Base-by-base conservation (phyloP, 805 yeast species). In the Blastobotrys peoriensis region DNA sequence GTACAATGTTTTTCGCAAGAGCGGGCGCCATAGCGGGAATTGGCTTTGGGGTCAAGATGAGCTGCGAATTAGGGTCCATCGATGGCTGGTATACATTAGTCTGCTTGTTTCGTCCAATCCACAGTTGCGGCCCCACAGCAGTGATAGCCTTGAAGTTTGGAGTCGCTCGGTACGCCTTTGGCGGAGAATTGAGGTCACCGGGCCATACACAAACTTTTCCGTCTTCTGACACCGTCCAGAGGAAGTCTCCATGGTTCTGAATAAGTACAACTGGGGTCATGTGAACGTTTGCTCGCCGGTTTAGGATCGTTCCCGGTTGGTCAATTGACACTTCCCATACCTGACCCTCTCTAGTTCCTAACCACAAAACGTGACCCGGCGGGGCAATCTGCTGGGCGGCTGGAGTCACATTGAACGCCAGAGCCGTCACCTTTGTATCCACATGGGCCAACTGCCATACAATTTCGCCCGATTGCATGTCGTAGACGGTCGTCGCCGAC, bases 201-300 rank as follows among this genome's bases (percentile, higher is more conserved):
- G 50, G 48, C 72, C 72, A 67, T 1, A 62, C 46, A 41, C 59
- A 58, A 1, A 66, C 41, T 36, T 61, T 57, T 2, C 72, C 71
- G 19, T 64, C 68, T 2, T 60, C 65, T 35, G 67, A 66, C 19
- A 68, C 33, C 2, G 68, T 60, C 59, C 66, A 60, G 41, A 62
- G 47, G 9, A 48, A 58, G 21, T 45, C 36, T 36, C 47, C 50
- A 13, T 20, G 20, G n/a, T 34, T 21, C 19, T 45, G 44, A 16
- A 56, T 54, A 4, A 40, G 37, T 17, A 56, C 55, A 4, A 56
- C 36, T 3, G 59, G 48, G 5, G 49, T 41, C 30, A 48, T 15
- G 34, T 56, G 60, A 23, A 38, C 50, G 4, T 58, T 55, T 2
- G 47, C 21, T 9, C 65, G 53, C 28, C 47, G 55, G 28, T 38